Evolutionary conservation across 208 protist genomes (phyloP).

Genomic region (Acanthamoeba castellanii): DNA sequence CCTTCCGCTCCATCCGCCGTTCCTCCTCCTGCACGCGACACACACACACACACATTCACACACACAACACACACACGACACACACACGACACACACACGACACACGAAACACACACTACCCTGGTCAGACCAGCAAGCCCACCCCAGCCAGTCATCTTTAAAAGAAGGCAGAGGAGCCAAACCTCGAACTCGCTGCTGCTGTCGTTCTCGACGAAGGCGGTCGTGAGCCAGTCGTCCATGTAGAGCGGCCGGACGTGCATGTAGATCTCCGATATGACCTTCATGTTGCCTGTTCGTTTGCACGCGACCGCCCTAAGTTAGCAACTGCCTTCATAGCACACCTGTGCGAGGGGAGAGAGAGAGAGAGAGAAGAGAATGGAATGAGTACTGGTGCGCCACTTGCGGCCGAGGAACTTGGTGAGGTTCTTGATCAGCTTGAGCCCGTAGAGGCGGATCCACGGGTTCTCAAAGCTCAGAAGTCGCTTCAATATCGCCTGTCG

Average conservation of each 20-base stretch:
- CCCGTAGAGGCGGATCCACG: conserved; percentile 48
- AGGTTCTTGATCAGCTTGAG: conserved; percentile 67
- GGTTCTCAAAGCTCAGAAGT: conserved; percentile 17
- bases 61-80: background rate
- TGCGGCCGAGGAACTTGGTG: conserved; percentile 67
- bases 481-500: conserved; percentile 53
- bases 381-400: conserved; percentile 54
- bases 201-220: conserved; percentile 62
- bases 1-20: background rate
- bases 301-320: background rate
- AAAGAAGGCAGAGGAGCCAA: background rate
- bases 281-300: conserved; percentile 64
- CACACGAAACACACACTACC: too few relatives aligned
- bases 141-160: background rate
- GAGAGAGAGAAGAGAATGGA: background rate
- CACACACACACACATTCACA: background rate
- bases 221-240: conserved; percentile 75
- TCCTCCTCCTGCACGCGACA: conserved; percentile 21
- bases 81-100: too few relatives aligned
- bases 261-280: conserved; percentile 74
- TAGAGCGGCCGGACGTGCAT: conserved; percentile 53
- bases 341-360: background rate
- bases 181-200: conserved; percentile 68
- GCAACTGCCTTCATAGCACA: background rate
- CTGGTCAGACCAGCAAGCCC: background rate